These are phyloP conservation scores for Trichomonas gallinae DNA, from an alignment of 208 protist genomes.

Conservation along the genomic window DNA sequence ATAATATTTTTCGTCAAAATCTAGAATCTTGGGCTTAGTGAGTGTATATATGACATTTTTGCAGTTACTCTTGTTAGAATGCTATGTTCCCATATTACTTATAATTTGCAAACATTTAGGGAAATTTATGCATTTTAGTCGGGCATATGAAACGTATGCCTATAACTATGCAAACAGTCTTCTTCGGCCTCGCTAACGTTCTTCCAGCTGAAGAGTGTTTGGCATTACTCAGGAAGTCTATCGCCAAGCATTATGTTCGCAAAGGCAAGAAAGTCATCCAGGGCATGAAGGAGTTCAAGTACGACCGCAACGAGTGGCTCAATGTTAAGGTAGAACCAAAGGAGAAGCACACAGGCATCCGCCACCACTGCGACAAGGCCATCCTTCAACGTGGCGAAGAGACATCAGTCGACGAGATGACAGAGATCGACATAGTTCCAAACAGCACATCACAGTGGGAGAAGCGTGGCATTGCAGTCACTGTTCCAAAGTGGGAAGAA, in stretches of 20 bases:
- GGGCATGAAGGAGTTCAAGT: not conserved
- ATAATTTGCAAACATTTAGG: too few species aligned
- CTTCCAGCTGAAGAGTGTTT: constrained; percentile 36
- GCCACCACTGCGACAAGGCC: not conserved
- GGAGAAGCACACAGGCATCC: not conserved
- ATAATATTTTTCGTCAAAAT: too few species aligned
- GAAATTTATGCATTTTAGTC: too few species aligned
- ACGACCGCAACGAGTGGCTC: constrained; percentile 15
- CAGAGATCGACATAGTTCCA: not conserved
- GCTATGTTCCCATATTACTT: too few species aligned
- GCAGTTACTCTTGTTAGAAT: too few species aligned
- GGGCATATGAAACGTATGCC: too few species aligned
- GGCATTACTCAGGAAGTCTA: constrained; percentile 42
- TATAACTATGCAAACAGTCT: constrained; percentile 58
- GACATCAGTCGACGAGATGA: not conserved
- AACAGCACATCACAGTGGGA: constrained; percentile 41
- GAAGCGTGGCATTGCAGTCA: constrained; percentile 39
- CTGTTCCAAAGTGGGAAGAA: constrained; percentile 46
- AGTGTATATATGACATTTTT: too few species aligned
- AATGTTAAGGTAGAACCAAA: not conserved
- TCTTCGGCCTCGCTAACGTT: constrained; percentile 53
- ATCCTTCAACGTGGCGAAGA: not conserved
- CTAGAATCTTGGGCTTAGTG: too few species aligned
- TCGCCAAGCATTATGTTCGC: constrained; percentile 46
- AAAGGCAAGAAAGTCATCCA: constrained; percentile 47